Conservation (phyloP, 495 filamentous ascomycete species). For the Aspergillus cristatus region DNA sequence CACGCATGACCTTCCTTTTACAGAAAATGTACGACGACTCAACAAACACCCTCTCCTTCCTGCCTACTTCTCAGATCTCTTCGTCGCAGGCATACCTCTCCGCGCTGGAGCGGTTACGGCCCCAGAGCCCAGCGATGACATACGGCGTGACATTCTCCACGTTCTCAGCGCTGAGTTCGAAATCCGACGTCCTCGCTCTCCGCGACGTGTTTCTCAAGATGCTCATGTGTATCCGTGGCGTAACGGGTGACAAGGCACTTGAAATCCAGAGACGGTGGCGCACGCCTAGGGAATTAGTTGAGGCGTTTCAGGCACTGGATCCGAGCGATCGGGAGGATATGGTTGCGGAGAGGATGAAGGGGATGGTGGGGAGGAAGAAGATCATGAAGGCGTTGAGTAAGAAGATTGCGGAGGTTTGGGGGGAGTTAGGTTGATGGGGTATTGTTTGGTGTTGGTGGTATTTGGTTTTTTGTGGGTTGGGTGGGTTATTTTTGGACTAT, state of each 20-base stretch:
- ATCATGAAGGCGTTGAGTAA: constrained; percentile 53
- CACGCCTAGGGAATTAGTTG: constrained; percentile 60
- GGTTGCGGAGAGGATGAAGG: constrained; percentile 42
- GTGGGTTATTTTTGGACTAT: too few relatives aligned
- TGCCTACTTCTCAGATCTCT: constrained; percentile 59
- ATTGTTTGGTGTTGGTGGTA: too few relatives aligned
- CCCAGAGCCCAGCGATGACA: constrained; percentile 35
- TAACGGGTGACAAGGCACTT: constrained; percentile 74
- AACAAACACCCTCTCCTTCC: constrained; percentile 30
- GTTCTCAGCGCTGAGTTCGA: constrained; percentile 62
- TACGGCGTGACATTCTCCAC: constrained; percentile 64
- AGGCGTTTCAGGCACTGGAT: constrained; percentile 51
- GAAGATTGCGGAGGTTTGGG: constrained; percentile 72
- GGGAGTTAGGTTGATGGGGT: constrained; percentile 22
- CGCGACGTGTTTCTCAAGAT: constrained; percentile 76
- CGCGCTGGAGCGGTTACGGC: constrained; percentile 47
- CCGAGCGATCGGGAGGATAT: constrained; percentile 40
- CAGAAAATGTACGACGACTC: constrained; percentile 54
- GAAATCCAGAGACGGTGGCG: constrained; percentile 70
- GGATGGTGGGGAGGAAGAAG: constrained; percentile 59
- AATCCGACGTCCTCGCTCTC: constrained; percentile 63
- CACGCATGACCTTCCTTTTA: constrained; percentile 63
- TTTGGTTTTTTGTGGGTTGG: too few relatives aligned
- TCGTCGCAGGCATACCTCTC: constrained; percentile 58
- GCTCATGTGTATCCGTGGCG: constrained; percentile 72